These are phyloP conservation scores for Lotus japonicus DNA, from an alignment of 306 rosid genomes.

Conservation along the genomic window DNA sequence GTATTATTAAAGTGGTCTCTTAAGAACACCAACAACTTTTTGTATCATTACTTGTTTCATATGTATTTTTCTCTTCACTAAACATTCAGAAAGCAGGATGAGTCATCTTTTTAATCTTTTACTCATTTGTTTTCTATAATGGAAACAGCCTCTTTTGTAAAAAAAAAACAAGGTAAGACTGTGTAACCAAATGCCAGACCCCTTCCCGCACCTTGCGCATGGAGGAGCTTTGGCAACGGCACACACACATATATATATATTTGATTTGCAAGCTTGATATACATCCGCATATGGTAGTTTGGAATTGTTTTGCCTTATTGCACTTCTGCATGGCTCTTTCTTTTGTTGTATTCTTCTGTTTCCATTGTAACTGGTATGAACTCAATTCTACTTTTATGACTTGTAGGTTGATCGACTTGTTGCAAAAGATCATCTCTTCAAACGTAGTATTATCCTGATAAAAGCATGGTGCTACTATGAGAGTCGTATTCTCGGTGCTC, in stretches of 20 bases:
- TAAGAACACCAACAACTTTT: not conserved
- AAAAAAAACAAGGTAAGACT: too few relatives aligned
- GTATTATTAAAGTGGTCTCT: conserved; percentile 31
- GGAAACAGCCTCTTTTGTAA: too few relatives aligned
- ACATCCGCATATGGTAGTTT: not conserved
- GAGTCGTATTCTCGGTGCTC: conserved; percentile 89
- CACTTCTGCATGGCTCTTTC: not conserved
- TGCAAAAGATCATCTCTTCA: conserved; percentile 74
- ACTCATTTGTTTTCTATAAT: not conserved
- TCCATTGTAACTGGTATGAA: conserved; percentile 6
- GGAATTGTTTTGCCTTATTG: not conserved
- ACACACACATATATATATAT: too few relatives aligned
- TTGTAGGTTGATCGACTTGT: conserved; percentile 67
- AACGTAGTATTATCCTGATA: conserved; percentile 73
- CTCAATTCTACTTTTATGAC: conserved; percentile 16
- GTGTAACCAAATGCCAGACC: too few relatives aligned
- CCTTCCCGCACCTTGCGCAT: too few relatives aligned
- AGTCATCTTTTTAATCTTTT: not conserved
- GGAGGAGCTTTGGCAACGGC: too few relatives aligned
- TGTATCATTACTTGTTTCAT: not conserved
- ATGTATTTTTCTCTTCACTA: not conserved
- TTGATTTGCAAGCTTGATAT: too few relatives aligned
- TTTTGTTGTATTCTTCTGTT: not conserved
- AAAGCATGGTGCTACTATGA: conserved; percentile 96
- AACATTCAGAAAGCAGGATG: conserved; percentile 4